Base-by-base conservation (phyloP, 1,284 basidiomycete genomes). In the Neolentinus lepideus region DNA sequence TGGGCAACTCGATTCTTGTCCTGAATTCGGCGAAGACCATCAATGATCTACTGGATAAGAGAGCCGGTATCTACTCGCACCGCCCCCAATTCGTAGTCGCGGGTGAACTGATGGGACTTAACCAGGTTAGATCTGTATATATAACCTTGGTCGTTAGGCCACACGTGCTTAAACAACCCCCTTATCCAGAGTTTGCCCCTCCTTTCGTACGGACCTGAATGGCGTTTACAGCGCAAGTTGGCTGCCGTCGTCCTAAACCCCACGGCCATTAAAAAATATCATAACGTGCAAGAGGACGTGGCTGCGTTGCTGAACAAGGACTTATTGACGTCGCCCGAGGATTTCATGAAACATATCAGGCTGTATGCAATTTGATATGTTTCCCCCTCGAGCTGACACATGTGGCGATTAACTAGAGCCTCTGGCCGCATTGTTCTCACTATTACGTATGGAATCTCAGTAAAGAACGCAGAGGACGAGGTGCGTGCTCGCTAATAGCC, bases 361-460 rank as follows among this genome's bases (percentile, higher is more conserved):
- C 56, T 68, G 67, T 68, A 10, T 16, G 38, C 21, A 19, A 31
- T 21, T 46, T n/a, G 29, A 27, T 12, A 22, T n/a, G 22, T 35
- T 19, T 54, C 31, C 10, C 10, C 43, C 16, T 16, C 11, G 36
- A 16, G 38, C 8, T 22, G 24, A 25, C 6, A 31, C 6, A 31
- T 31, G n/a, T 33, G 45, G 3, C 51, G n/a, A 6, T 16, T 10
- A 21, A 6, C 4, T 25, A 67, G 66, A 24, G 56, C 66, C 24
- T 38, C 65, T 4, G 63, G 61, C 16, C 58, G 66, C 19, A 61
- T 64, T 46, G 48, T 67, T 9, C 51, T 68, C 54, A 25, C 60
- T n/a, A 57, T 46, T 64, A 68, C 66, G 16, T 67, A 67, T 56
- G 66, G 66, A 3, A 2, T 67, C 3, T 57, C 61, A 1, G 61